Conservation (phyloP, 371 early-diverging fungal species). For the Mucor lusitanicus region DNA sequence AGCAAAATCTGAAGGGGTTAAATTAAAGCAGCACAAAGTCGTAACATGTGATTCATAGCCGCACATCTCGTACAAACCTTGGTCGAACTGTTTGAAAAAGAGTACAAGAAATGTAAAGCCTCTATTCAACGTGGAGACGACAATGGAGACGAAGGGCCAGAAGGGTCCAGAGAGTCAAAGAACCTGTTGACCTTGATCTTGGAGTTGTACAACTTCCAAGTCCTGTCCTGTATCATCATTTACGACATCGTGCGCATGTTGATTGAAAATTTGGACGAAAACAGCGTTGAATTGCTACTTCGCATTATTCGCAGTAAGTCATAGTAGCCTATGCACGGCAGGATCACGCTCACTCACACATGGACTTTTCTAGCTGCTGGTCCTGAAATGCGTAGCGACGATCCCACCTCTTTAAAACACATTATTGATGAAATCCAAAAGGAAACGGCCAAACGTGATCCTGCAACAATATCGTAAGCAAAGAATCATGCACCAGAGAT, state of each 20-base stretch:
- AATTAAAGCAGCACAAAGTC: not conserved
- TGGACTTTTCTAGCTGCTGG: conserved; percentile 65
- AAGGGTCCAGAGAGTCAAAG: conserved; percentile 67
- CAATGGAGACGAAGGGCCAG: conserved; percentile 46
- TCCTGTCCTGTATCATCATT: conserved; percentile 80
- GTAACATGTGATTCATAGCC: conserved; percentile 35
- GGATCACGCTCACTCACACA: not conserved
- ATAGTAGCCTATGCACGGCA: not conserved
- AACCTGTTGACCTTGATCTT: conserved; percentile 83
- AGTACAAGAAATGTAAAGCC: conserved; percentile 22
- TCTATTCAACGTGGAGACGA: conserved; percentile 34
- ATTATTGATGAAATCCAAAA: conserved; percentile 77
- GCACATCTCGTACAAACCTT: conserved; percentile 87
- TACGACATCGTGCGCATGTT: conserved; percentile 84
- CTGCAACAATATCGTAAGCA: conserved; percentile 47
- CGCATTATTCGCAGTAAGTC: conserved; percentile 75
- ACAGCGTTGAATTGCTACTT: conserved; percentile 87
- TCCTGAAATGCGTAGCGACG: conserved; percentile 87
- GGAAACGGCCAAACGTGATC: conserved; percentile 54
- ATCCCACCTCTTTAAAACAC: conserved; percentile 86
- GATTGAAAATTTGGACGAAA: conserved; percentile 70
- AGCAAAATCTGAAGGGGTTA: conserved; percentile 4
- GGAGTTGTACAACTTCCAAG: conserved; percentile 90
- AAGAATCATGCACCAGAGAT: not conserved
- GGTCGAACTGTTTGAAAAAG: conserved; percentile 74